A percentile compares a stretch with the other conserved stretches of the same genome.
Conservation (phyloP, 768 basidiomycete species). For the Xerocomellus chrysenteron region DNA sequence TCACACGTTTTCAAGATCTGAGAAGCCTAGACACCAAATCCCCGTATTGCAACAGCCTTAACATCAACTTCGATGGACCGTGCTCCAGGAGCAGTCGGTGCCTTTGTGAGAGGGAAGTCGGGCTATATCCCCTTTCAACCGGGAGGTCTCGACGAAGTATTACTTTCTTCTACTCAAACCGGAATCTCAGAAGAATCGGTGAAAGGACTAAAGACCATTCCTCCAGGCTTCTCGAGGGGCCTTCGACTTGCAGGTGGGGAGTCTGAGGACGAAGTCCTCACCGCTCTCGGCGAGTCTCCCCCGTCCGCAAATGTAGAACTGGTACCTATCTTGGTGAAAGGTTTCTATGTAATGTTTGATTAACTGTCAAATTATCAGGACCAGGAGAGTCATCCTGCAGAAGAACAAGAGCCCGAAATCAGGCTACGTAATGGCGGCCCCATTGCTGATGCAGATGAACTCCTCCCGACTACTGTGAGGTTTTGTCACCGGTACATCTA, state of each 20-base stretch:
- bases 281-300: constrained; percentile 26
- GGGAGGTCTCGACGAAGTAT: constrained; percentile 79
- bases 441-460: constrained; percentile 66
- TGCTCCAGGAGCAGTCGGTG: constrained; percentile 73
- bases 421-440: constrained; percentile 17
- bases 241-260: constrained; percentile 66
- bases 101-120: constrained; percentile 92
- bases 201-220: constrained; percentile 57
- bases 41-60: constrained; percentile 61
- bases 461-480: constrained; percentile 63
- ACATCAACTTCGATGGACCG: constrained; percentile 86
- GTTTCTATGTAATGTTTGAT: constrained; percentile 10
- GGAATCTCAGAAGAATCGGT: constrained; percentile 39
- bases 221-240: constrained; percentile 84
- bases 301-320: constrained; percentile 10
- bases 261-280: constrained; percentile 44
- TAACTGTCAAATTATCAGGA: constrained; percentile 28
- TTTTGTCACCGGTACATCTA: neutral
- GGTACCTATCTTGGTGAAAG: constrained; percentile 8
- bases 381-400: constrained; percentile 16
- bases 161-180: constrained; percentile 32
- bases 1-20: neutral
- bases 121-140: constrained; percentile 93
- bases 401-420: constrained; percentile 24
- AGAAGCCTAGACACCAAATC: constrained; percentile 49